Evolutionary conservation across 371 early-diverging fungal genomes (phyloP).

Genomic region (Mortierella sp.): DNA sequence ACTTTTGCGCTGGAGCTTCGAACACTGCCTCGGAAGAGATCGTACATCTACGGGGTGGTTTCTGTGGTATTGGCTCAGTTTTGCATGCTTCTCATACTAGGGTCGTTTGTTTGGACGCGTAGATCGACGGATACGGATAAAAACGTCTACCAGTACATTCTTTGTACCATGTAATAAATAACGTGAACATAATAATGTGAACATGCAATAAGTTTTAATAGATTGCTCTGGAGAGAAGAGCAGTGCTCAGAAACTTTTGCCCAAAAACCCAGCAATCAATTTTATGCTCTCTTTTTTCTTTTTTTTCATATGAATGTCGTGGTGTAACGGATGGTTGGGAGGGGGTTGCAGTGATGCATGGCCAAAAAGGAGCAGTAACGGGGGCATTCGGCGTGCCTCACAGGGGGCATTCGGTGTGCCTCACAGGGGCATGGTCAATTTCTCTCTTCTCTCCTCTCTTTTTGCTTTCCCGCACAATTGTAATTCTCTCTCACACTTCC

Average conservation of each 20-base stretch:
- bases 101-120: conserved; percentile 67
- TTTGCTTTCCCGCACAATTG: background rate
- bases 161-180: conserved; percentile 2
- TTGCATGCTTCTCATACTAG: conserved; percentile 65
- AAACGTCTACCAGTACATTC: conserved; percentile 11
- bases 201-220: background rate
- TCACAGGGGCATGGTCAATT: background rate
- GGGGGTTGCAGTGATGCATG: background rate
- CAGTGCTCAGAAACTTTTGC: conserved; percentile 1
- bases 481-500: background rate
- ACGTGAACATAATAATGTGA: background rate
- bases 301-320: background rate
- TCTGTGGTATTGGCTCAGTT: conserved; percentile 64
- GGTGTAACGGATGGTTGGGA: background rate
- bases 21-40: conserved; percentile 50
- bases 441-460: background rate
- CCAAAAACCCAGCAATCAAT: background rate
- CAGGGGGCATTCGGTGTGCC: background rate
- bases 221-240: conserved; percentile 1
- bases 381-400: no score
- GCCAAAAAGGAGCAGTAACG: background rate
- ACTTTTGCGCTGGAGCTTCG: conserved; percentile 76
- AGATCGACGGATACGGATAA: conserved; percentile 11
- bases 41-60: conserved; percentile 62
- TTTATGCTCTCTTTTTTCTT: background rate